Conservation (phyloP, 371 early-diverging fungal genomes). For the Apophysomyces ossiformis region DNA sequence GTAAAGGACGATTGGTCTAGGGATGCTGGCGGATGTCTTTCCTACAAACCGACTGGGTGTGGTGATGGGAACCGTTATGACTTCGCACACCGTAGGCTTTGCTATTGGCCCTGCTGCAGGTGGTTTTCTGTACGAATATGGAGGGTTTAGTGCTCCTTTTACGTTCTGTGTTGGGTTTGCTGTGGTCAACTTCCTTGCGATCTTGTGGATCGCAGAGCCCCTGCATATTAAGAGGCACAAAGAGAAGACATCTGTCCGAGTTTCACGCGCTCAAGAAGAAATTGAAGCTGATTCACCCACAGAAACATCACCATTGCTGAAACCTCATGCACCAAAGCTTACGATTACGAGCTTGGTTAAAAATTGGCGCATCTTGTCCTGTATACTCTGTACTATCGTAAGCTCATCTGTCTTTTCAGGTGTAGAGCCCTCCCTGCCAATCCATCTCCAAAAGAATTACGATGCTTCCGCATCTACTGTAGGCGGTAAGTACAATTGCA, state of each 20-base stretch:
- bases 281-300: constrained; percentile 18
- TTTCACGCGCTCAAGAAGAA: constrained; percentile 33
- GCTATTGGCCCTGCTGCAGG: constrained; percentile 81
- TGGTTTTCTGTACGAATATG: constrained; percentile 71
- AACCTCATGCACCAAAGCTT: constrained; percentile 19
- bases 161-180: constrained; percentile 74
- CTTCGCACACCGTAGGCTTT: constrained; percentile 75
- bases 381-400: constrained; percentile 57
- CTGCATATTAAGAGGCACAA: constrained; percentile 24
- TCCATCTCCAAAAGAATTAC: constrained; percentile 54
- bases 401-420: constrained; percentile 66
- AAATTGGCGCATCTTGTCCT: constrained; percentile 60
- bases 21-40: constrained; percentile 81
- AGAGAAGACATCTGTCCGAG: constrained; percentile 20
- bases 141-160: constrained; percentile 75
- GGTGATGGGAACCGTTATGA: constrained; percentile 78
- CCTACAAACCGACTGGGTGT: constrained; percentile 70
- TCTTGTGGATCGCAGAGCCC: constrained; percentile 67
- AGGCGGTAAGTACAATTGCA: constrained; percentile 39
- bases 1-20: constrained; percentile 69
- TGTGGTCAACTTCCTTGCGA: constrained; percentile 68
- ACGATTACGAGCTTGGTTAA: constrained; percentile 56
- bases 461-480: constrained; percentile 54
- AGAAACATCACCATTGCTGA: constrained; percentile 13
- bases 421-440: constrained; percentile 68